These are phyloP conservation scores for Pseudonectria foliicola DNA, from an alignment of 2,329 filamentous ascomycete species.

Conservation along the genomic window DNA sequence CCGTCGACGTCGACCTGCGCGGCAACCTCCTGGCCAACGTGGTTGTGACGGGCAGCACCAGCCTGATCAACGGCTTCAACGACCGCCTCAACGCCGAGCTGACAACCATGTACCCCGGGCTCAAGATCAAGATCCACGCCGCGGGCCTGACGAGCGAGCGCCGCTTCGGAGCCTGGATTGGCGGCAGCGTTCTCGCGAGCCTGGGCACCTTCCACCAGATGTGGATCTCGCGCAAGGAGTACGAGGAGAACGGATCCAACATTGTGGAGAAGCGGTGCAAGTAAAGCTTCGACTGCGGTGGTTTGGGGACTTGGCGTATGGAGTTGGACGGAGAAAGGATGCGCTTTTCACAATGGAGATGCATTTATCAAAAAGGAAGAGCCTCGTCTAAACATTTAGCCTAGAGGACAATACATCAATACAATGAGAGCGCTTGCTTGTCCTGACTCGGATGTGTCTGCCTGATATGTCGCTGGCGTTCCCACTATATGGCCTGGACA, in stretches of 20 bases:
- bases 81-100: conserved; percentile 85
- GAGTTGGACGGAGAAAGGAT: conserved; percentile 25
- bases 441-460: too few relatives aligned
- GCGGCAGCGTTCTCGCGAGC: conserved; percentile 90
- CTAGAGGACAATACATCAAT: too few relatives aligned
- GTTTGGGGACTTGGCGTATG: conserved; percentile 23
- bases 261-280: conserved; percentile 98
- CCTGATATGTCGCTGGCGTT: too few relatives aligned
- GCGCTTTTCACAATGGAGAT: conserved; percentile 16
- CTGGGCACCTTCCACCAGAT: conserved; percentile 98
- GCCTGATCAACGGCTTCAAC: conserved; percentile 82
- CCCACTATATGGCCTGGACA: too few relatives aligned
- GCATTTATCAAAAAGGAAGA: neutral
- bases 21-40: conserved; percentile 80
- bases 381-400: too few relatives aligned
- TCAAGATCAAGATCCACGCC: conserved; percentile 81
- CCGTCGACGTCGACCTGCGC: conserved; percentile 83
- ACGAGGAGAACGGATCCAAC: conserved; percentile 83
- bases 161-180: conserved; percentile 91
- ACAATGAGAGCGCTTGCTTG: too few relatives aligned
- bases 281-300: conserved; percentile 33
- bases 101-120: conserved; percentile 70
- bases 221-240: conserved; percentile 98
- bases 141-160: conserved; percentile 81
- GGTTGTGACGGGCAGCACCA: conserved; percentile 84